Evolutionary conservation across 2,329 filamentous ascomycete genomes (phyloP).

Genomic region (Fusarium burgessii): DNA sequence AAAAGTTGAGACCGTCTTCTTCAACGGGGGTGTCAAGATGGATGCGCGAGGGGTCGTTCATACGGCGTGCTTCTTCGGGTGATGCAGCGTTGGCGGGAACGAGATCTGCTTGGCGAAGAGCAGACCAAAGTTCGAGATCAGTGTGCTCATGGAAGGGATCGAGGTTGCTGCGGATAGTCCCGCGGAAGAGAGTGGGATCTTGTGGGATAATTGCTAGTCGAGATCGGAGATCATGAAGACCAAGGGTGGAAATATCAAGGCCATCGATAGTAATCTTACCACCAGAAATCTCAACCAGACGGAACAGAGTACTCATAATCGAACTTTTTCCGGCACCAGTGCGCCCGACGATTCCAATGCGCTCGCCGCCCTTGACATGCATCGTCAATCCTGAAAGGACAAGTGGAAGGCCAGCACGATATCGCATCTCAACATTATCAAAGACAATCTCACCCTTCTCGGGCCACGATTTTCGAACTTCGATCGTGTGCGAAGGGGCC

Average conservation of each 20-base stretch:
- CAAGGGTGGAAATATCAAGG: conserved; percentile 77
- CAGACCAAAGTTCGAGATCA: conserved; percentile 82
- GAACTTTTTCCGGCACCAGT: conserved; percentile 87
- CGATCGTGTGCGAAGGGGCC: conserved; percentile 81
- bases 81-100: conserved; percentile 68
- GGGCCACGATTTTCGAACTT: conserved; percentile 83
- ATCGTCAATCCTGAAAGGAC: conserved; percentile 78
- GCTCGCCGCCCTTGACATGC: conserved; percentile 79
- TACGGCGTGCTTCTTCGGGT: conserved; percentile 76
- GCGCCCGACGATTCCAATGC: conserved; percentile 83
- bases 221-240: conserved; percentile 79
- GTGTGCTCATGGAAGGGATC: conserved; percentile 84
- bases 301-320: conserved; percentile 86
- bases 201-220: conserved; percentile 86
- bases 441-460: conserved; percentile 86
- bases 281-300: conserved; percentile 74
- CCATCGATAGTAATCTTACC: conserved; percentile 75
- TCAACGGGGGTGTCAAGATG: conserved; percentile 88
- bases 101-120: conserved; percentile 81
- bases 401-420: conserved; percentile 77
- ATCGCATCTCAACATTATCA: conserved; percentile 81
- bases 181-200: conserved; percentile 84
- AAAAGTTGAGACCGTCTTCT: conserved; percentile 96
- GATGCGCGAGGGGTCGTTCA: conserved; percentile 74
- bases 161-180: conserved; percentile 82